Evolutionary conservation across 192 early-diverging fungal species (phyloP).

Genomic region (Linnemannia hyalina): DNA sequence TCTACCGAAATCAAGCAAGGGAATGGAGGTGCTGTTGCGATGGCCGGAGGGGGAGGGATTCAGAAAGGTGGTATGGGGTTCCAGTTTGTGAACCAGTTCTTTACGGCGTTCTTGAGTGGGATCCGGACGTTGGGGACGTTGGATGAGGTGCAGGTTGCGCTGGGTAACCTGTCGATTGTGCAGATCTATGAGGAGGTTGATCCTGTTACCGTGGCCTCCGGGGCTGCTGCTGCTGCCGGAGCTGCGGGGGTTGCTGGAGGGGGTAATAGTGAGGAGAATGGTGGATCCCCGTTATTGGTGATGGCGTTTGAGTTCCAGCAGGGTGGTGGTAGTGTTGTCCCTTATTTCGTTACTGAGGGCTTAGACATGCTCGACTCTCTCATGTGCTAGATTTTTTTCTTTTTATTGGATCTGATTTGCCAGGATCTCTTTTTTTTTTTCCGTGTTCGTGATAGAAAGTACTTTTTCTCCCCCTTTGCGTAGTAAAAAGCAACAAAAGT

Average conservation of each 20-base stretch:
- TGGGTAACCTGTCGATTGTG: constrained; percentile 62
- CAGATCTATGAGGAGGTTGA: constrained; percentile 57
- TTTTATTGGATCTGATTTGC: neutral
- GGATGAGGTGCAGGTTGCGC: constrained; percentile 65
- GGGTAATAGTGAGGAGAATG: neutral
- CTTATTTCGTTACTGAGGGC: constrained; percentile 43
- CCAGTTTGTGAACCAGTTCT: constrained; percentile 68
- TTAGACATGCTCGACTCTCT: constrained; percentile 19
- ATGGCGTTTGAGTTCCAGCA: constrained; percentile 64
- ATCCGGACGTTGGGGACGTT: constrained; percentile 53
- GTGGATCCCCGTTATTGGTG: constrained; percentile 31
- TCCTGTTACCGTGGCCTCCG: neutral
- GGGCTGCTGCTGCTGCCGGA: neutral
- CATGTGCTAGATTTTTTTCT: constrained; percentile 5
- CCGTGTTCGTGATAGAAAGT: neutral
- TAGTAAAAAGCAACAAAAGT: neutral
- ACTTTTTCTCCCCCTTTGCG: neutral
- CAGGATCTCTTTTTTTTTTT: neutral
- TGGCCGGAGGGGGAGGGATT: constrained; percentile 30
- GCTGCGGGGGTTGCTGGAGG: neutral
- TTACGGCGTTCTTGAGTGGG: constrained; percentile 66
- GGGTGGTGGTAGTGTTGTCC: constrained; percentile 57
- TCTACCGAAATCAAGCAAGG: constrained; percentile 63
- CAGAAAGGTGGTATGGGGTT: constrained; percentile 20
- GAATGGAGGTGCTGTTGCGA: constrained; percentile 49